Evolutionary conservation across 257 asterid genomes (phyloP), one percentile per base, ranked within the genome.

Genomic region (Nemophila menziesii): DNA sequence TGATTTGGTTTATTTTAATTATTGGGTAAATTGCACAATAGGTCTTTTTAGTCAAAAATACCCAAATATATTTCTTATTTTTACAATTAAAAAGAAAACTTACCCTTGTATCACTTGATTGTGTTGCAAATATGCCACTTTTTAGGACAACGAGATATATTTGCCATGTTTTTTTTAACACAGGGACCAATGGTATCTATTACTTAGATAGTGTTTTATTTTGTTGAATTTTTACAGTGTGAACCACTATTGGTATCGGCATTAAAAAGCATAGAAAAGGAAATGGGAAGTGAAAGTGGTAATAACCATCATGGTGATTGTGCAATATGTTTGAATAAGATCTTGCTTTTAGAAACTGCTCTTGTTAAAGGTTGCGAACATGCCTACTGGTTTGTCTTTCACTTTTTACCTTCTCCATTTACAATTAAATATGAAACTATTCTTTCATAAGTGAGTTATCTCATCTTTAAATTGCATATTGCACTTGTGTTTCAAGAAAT

Each of bases 301-400:
- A 5, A 22, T 7, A 40, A 41, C 57, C 84, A 78, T 75, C 73
- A 70, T 33, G 92, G 89, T 21, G 49, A 52, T 42, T 89, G 98
- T 62, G 85, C 95, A 10, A 71, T 89, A 52, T 89, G 98, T 61
- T 65, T 80, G 70, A 63, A 75, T 60, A 72, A 67, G 69, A 84
- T 89, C 45, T 50, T 40, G 50, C 92, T 84, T 39, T 78, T 83
- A 55, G 94, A 89, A 61, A 84, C 92, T 37, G 98, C 95, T 27
- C 82, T 89, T 52, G 83, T 89, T 52, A 89, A 89, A 84, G 94
- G 98, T 64, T 89, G 98, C 93, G 94, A 89, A 87, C 98, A 89
- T 53, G 90, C 93, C 58, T 80, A 84, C 87, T 89, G 95, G 98
- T 89, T 74, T 62, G 95, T 80, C 72, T 59, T 50, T 18, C 5